A percentile compares a stretch with the other conserved stretches of the same genome.
Evolutionary conservation across 2,329 filamentous ascomycete species (phyloP).

Genomic region (Trichophaea hybrida): DNA sequence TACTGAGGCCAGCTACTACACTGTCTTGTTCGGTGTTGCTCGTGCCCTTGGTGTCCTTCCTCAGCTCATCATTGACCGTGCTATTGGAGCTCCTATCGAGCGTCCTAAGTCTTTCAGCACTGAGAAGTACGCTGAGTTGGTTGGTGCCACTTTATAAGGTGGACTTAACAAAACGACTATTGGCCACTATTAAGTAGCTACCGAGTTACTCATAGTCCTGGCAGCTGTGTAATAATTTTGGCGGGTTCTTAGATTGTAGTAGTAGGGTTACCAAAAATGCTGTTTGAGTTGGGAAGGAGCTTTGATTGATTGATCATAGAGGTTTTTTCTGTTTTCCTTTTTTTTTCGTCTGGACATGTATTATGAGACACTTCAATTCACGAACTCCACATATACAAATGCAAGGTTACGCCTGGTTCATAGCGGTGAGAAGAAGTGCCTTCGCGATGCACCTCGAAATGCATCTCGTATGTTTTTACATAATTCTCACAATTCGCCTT

Average conservation of each 20-base stretch:
- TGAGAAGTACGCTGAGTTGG: slow-evolving; percentile 87
- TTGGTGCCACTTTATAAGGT: slow-evolving; percentile 75
- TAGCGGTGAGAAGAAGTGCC: too few relatives aligned
- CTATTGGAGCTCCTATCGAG: slow-evolving; percentile 92
- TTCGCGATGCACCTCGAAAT: too few relatives aligned
- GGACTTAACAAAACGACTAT: background rate
- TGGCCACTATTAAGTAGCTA: too few relatives aligned
- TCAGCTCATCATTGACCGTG: slow-evolving; percentile 98
- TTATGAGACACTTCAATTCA: background rate
- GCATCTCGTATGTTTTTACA: too few relatives aligned
- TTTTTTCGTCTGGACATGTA: background rate
- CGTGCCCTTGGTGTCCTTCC: slow-evolving; percentile 96
- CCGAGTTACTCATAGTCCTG: background rate
- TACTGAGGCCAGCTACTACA: slow-evolving; percentile 99
- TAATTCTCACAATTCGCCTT: too few relatives aligned
- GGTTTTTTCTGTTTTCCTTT: slow-evolving; percentile 1
- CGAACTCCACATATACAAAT: too few relatives aligned
- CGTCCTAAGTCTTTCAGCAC: slow-evolving; percentile 98
- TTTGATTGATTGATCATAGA: slow-evolving; percentile 2
- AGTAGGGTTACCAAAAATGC: background rate
- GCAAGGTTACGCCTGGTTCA: too few relatives aligned
- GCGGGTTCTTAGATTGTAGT: background rate
- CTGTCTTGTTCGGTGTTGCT: slow-evolving; percentile 96
- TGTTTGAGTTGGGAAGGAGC: background rate
- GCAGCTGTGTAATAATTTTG: slow-evolving; percentile 1